phyloP scores from a whole-genome alignment of 805 yeast genomes.

The Ogataea trehaloabstinens region DNA sequence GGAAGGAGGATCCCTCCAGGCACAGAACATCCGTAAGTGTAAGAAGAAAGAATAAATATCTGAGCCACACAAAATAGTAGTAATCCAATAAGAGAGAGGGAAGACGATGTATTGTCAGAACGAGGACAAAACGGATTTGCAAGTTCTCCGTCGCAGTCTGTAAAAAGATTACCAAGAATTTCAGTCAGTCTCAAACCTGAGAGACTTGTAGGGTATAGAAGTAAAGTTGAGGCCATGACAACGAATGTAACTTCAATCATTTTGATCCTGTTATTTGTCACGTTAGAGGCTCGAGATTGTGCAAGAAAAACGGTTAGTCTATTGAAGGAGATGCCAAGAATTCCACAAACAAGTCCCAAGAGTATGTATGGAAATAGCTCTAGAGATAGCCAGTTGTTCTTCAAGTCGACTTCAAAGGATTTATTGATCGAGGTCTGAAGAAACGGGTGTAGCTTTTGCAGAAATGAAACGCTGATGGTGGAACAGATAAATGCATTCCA shows the following conservation, averaged over 20 bases:
- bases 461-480: conserved; percentile 63
- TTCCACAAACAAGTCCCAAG: conserved; percentile 69
- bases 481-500: conserved; percentile 86
- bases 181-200: conserved; percentile 55
- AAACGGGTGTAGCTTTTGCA: conserved; percentile 52
- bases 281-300: conserved; percentile 23
- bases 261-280: conserved; percentile 30
- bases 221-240: conserved; percentile 48
- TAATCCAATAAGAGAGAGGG: conserved; percentile 31
- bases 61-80: conserved; percentile 41
- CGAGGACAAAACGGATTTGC: conserved; percentile 25
- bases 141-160: conserved; percentile 52
- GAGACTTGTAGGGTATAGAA: conserved; percentile 55
- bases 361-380: conserved; percentile 73
- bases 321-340: conserved; percentile 56
- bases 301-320: conserved; percentile 46
- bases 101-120: conserved; percentile 28
- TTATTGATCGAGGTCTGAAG: conserved; percentile 37
- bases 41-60: conserved; percentile 61
- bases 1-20: conserved; percentile 72
- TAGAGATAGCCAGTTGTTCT: conserved; percentile 67
- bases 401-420: conserved; percentile 64
- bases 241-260: conserved; percentile 48
- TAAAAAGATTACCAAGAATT: conserved; percentile 58
- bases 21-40: conserved; percentile 65